A percentile compares a stretch with the other conserved stretches of the same genome.
phyloP scores from a whole-genome alignment of 2,329 filamentous ascomycete species.

The Aplosporella prunicola region DNA sequence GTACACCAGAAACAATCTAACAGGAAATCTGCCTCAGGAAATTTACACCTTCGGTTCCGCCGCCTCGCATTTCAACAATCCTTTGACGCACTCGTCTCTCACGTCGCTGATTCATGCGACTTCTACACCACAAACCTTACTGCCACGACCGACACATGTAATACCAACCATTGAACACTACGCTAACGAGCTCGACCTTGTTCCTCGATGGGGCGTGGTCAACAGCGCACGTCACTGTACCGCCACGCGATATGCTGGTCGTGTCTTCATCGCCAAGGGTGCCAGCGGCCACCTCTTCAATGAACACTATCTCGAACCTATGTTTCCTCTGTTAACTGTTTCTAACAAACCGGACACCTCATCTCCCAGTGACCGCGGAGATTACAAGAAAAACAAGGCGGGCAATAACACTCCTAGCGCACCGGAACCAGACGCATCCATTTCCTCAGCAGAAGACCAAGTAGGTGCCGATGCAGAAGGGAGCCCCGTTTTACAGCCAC shows the following conservation, averaged over 20 bases:
- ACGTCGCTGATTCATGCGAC: constrained; percentile 4
- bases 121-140: constrained; percentile 21
- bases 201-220: constrained; percentile 61
- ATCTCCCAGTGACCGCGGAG: neutral
- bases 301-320: constrained; percentile 35
- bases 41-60: constrained; percentile 65
- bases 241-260: constrained; percentile 36
- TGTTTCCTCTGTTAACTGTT: constrained; percentile 26
- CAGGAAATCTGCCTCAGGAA: constrained; percentile 45
- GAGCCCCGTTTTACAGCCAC: neutral
- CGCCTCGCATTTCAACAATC: constrained; percentile 70
- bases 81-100: constrained; percentile 20
- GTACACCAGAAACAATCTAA: neutral
- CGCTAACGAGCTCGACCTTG: constrained; percentile 63
- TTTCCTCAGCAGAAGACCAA: neutral
- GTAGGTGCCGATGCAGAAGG: neutral
- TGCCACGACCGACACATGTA: constrained; percentile 25
- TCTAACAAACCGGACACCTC: neutral
- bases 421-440: neutral
- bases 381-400: too few relatives aligned
- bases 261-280: constrained; percentile 32
- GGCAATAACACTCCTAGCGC: too few relatives aligned
- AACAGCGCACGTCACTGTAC: constrained; percentile 46
- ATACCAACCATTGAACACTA: constrained; percentile 69
- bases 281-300: constrained; percentile 35